Base-by-base conservation (phyloP, 1,139 yeast genomes). In the Saccharomycopsis phalli region DNA sequence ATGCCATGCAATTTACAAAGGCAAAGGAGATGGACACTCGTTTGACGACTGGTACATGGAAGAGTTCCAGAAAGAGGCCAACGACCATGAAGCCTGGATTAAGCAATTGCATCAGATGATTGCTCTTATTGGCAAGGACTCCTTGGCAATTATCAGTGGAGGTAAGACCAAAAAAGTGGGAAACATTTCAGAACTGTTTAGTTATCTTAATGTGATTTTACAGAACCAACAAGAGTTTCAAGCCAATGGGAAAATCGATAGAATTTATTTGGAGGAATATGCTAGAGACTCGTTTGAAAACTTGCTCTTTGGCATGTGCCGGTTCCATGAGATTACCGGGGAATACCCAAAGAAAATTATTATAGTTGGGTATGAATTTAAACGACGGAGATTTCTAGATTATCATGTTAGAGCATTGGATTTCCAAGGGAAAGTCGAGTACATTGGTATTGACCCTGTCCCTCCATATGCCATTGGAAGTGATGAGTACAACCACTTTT, bases 201-300 rank as follows among this genome's bases (percentile, higher is more conserved):
- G 83, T 11, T 81, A 82, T 54, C 68, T 59, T 36, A 52, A 61
- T 18, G 57, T 71, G 28, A 62, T 68, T 0, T 30, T 37, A 16
- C 44, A 44, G 20, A 44, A 44, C 27, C 36, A 32, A 19, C 32
- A 35, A 37, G 31, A 25, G 44, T 37, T 39, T 22, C 30, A 44
- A 6, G 50, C 49, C 2, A 42, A 36, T 1, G 36, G 40, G 2
- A 30, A 56, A 2, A 40, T 51, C 3, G 47, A 53, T 10, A 54
- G 71, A 25, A 54, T 71, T 2, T 45, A 61, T 4, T 54, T 70
- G 2, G 95, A 84, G 53, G 86, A 79, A 50, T 80, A 61, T 56
- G 88, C 95, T 0, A 61, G 86, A 34, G 94, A 84, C 56, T 82
- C 94, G 1, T 80, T 79, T 55, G 94, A 84, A 54, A 84, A 84